Percentiles rank a stretch among this genome's conserved stretches.
phyloP scores from a whole-genome alignment of 2,329 filamentous ascomycete species.

The Knoxdaviesia proteae region DNA sequence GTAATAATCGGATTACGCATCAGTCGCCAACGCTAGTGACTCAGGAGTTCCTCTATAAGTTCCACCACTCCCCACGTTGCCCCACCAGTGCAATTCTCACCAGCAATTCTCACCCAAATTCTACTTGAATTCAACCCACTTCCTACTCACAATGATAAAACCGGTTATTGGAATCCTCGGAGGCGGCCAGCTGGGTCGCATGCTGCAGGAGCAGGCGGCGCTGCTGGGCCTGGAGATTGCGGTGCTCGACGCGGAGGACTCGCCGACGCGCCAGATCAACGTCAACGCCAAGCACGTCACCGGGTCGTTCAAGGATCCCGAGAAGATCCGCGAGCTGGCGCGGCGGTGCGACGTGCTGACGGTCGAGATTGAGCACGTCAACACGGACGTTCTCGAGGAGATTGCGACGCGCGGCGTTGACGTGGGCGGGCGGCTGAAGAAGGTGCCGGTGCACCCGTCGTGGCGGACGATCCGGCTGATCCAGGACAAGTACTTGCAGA shows the following conservation, averaged over 20 bases:
- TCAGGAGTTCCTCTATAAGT: no score
- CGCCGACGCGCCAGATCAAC: conserved; percentile 73
- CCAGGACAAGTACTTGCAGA: conserved; percentile 86
- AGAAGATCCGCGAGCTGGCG: conserved; percentile 63
- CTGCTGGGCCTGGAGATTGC: conserved; percentile 58
- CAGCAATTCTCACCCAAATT: no score
- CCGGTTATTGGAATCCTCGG: conserved; percentile 32
- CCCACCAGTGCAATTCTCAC: no score
- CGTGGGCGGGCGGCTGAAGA: conserved; percentile 22
- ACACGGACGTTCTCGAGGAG: conserved; percentile 76
- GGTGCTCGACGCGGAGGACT: conserved; percentile 54
- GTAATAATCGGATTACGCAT: no score
- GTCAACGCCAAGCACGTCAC: conserved; percentile 52
- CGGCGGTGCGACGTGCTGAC: conserved; percentile 60
- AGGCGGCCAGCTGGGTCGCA: conserved; percentile 66
- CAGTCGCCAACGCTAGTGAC: no score
- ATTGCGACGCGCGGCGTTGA: conserved; percentile 45
- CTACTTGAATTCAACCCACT: no score
- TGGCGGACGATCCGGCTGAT: conserved; percentile 76
- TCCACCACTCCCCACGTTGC: no score
- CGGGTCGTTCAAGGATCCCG: conserved; percentile 72
- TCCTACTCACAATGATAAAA: no score
- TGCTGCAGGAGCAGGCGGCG: conserved; percentile 74
- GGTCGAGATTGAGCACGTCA: conserved; percentile 87
- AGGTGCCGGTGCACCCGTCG: conserved; percentile 51